Evolutionary conservation across 192 early-diverging fungal species (phyloP).

Genomic region (Backusella morwellensis): DNA sequence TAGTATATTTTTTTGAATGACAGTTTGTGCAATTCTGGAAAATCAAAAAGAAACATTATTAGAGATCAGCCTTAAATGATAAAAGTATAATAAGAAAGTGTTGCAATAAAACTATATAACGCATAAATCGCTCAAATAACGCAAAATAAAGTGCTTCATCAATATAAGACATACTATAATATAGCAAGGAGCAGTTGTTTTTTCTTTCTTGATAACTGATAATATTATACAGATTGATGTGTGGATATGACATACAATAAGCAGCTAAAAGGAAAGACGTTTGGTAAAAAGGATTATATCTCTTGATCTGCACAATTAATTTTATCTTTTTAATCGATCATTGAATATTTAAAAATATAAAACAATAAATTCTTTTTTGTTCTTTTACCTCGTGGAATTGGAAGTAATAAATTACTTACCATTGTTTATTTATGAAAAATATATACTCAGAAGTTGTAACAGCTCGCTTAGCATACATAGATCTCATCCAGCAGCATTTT

Average conservation of each 20-base stretch:
- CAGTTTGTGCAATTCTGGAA: neutral
- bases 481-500: neutral
- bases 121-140: neutral
- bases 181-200: neutral
- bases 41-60: neutral
- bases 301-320: neutral
- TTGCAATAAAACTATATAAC: neutral
- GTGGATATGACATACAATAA: neutral
- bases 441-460: neutral
- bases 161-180: neutral
- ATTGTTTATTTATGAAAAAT: neutral
- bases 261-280: no score
- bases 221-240: neutral
- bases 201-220: neutral
- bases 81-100: neutral
- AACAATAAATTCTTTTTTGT: neutral
- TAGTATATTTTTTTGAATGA: neutral
- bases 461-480: neutral
- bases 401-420: neutral
- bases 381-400: neutral
- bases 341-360: neutral
- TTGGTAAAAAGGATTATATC: neutral
- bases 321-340: neutral
- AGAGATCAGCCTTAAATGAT: neutral
- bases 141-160: neutral